Conservation (phyloP, 2,329 filamentous ascomycete species). For the Ophiobolus disseminans region DNA sequence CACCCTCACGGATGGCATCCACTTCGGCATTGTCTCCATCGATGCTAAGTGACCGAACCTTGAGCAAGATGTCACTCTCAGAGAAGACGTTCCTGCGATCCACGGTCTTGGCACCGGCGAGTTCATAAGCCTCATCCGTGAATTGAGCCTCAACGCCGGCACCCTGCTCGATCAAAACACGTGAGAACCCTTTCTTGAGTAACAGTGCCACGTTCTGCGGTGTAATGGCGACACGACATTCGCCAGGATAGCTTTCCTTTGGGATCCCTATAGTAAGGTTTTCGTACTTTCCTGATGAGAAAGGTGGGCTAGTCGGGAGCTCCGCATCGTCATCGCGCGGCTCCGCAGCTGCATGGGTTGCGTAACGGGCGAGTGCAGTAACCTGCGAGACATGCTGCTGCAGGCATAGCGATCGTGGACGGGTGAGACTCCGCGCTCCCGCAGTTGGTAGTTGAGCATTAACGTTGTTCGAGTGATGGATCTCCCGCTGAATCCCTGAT, state of each 20-base stretch:
- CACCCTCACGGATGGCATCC: conserved; percentile 69
- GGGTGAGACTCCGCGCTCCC: conserved; percentile 31
- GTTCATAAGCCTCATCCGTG: conserved; percentile 75
- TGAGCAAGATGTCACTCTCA: conserved; percentile 79
- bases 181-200: conserved; percentile 83
- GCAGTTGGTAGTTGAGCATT: conserved; percentile 24
- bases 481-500: conserved; percentile 27
- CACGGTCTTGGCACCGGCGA: conserved; percentile 79
- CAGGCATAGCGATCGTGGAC: conserved; percentile 37
- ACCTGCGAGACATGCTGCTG: conserved; percentile 36
- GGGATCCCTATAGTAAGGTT: conserved; percentile 80
- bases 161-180: conserved; percentile 78
- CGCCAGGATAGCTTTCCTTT: conserved; percentile 76
- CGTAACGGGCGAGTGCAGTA: conserved; percentile 38
- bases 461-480: conserved; percentile 19
- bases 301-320: conserved; percentile 43
- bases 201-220: conserved; percentile 82
- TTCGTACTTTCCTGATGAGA: conserved; percentile 65
- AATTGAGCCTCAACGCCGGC: conserved; percentile 82
- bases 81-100: conserved; percentile 74
- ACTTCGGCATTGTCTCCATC: conserved; percentile 69
- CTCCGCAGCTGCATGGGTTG: conserved; percentile 42
- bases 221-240: conserved; percentile 83
- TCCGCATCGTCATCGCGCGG: conserved; percentile 40
- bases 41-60: conserved; percentile 76